A percentile compares a stretch with the other conserved stretches of the same genome.
phyloP scores from a whole-genome alignment of 148 eudicot genomes.

The Tetragonia tetragonoides region DNA sequence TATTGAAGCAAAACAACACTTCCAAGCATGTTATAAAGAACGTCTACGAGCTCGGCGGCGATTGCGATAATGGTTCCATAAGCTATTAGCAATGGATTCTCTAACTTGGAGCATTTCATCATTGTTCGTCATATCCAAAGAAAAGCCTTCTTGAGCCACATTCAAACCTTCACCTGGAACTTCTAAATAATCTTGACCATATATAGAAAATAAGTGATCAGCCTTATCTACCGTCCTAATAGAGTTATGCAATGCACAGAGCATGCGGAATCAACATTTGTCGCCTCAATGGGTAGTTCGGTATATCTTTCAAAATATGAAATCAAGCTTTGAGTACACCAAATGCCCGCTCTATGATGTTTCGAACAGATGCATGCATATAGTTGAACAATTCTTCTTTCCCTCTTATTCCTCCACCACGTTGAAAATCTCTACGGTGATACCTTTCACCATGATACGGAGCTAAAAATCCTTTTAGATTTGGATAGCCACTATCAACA shows the following conservation, averaged over 20 bases:
- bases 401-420: too few relatives aligned
- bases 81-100: neutral
- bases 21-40: neutral
- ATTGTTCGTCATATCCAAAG: neutral
- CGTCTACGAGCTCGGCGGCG: neutral
- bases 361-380: too few relatives aligned
- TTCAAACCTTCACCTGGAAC: neutral
- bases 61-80: neutral
- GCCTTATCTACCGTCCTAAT: slow-evolving; percentile 4
- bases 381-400: too few relatives aligned
- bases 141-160: neutral
- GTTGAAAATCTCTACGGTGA: neutral
- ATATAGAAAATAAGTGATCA: neutral
- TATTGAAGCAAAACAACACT: too few relatives aligned
- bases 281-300: neutral
- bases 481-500: slow-evolving; percentile 8
- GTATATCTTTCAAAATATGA: slow-evolving; percentile 1
- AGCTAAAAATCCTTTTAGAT: neutral
- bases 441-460: neutral
- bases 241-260: neutral
- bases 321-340: neutral
- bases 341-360: too few relatives aligned
- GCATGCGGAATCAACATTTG: neutral
- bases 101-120: slow-evolving; percentile 5
- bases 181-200: too few relatives aligned